phyloP scores from a whole-genome alignment of 1,284 basidiomycete species.

The Ceratobasidium sp. region DNA sequence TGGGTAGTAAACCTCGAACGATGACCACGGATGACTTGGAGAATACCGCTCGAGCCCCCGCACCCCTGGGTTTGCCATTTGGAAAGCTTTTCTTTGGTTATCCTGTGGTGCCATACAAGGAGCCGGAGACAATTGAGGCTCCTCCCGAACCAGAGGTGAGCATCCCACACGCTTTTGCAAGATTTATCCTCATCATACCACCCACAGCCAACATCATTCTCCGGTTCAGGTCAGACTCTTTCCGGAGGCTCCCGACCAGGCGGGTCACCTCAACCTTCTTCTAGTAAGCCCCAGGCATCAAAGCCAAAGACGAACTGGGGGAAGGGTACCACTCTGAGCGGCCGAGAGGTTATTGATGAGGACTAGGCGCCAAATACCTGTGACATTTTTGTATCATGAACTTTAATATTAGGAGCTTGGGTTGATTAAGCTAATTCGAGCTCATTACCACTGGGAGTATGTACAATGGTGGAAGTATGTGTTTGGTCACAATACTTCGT shows the following conservation, averaged over 20 bases:
- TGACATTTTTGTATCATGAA: background rate
- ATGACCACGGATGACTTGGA: slow-evolving; percentile 83
- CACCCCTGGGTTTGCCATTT: slow-evolving; percentile 85
- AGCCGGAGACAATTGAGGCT: slow-evolving; percentile 52
- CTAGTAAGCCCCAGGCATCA: background rate
- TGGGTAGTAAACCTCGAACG: slow-evolving; percentile 74
- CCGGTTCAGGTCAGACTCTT: slow-evolving; percentile 32
- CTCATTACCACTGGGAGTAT: too few species aligned
- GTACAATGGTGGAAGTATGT: too few species aligned
- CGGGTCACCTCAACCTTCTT: slow-evolving; percentile 5
- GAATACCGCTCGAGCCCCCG: slow-evolving; percentile 80
- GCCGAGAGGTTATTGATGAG: slow-evolving; percentile 22
- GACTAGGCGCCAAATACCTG: slow-evolving; percentile 3
- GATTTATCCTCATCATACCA: background rate
- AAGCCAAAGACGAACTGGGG: slow-evolving; percentile 33
- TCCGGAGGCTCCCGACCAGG: slow-evolving; percentile 6
- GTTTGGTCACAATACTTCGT: too few species aligned
- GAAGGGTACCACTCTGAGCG: slow-evolving; percentile 26
- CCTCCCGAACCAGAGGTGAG: slow-evolving; percentile 3
- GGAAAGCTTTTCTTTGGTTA: slow-evolving; percentile 96
- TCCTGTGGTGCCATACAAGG: slow-evolving; percentile 72
- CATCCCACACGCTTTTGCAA: background rate
- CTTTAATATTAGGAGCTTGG: slow-evolving; percentile 3
- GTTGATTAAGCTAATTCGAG: background rate
- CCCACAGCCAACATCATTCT: slow-evolving; percentile 13